These are phyloP conservation scores for Lizanozyma gosingica DNA, from an alignment of 1,139 yeast genomes.

Conservation along the genomic window DNA sequence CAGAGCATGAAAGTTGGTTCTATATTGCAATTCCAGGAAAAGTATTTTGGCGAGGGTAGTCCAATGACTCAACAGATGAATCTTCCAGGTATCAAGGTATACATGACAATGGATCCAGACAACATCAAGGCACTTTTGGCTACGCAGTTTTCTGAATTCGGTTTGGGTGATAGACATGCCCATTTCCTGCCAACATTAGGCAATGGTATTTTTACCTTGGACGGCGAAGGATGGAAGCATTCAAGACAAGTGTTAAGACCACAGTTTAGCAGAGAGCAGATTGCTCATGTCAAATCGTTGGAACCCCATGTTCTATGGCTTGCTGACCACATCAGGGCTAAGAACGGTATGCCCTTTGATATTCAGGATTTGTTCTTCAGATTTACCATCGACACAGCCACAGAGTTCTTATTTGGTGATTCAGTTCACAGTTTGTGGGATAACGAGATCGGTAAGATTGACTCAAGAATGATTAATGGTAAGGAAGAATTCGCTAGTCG, in stretches of 20 bases:
- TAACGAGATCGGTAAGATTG: constrained; percentile 13
- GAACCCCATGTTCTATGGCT: constrained; percentile 39
- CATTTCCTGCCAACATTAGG: constrained; percentile 40
- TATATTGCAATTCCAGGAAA: background rate
- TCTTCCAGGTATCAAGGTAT: background rate
- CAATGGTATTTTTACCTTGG: constrained; percentile 50
- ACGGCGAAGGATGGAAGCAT: constrained; percentile 50
- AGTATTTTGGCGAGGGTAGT: background rate
- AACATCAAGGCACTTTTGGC: constrained; percentile 31
- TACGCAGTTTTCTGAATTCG: constrained; percentile 42
- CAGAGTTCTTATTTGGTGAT: constrained; percentile 53
- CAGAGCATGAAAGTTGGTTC: background rate
- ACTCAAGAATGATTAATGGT: constrained; percentile 15
- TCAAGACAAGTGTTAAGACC: constrained; percentile 52
- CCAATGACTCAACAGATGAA: background rate
- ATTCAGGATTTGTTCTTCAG: constrained; percentile 40
- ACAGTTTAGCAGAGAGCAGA: constrained; percentile 48
- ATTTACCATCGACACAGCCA: constrained; percentile 49
- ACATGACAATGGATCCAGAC: background rate
- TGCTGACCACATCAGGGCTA: constrained; percentile 20
- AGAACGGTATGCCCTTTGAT: constrained; percentile 22
- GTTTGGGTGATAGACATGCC: constrained; percentile 39
- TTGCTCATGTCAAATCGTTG: constrained; percentile 38
- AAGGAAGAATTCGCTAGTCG: constrained; percentile 32
- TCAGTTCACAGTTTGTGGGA: constrained; percentile 34